A percentile compares a stretch with the other conserved stretches of the same genome.
These are phyloP conservation scores for Apiospora kogelbergensis DNA, from an alignment of 2,329 filamentous ascomycete genomes.

Conservation along the genomic window DNA sequence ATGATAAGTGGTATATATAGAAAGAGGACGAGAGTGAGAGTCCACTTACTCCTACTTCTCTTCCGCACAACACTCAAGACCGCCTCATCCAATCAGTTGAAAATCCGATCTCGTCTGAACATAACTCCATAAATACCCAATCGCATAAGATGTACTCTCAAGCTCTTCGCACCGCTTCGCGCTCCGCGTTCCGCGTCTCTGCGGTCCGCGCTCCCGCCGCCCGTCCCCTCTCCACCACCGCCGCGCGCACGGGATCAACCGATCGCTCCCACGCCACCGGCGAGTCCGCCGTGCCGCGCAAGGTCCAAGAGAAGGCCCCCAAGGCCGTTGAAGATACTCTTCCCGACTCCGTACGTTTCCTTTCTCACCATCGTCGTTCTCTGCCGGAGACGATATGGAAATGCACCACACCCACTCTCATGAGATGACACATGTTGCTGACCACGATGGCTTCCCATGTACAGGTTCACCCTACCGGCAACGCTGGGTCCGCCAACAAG, in stretches of 20 bases:
- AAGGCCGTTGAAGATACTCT: constrained; percentile 16
- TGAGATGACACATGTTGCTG: not conserved
- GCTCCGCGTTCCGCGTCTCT: not conserved
- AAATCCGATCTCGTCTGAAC: no score
- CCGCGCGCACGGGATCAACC: not conserved
- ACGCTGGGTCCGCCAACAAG: constrained; percentile 15
- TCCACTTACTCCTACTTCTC: no score
- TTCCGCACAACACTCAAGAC: not conserved
- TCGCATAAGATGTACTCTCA: not conserved
- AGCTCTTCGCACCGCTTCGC: not conserved
- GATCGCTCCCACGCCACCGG: constrained; percentile 18
- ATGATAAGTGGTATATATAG: not conserved
- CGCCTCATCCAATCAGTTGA: no score
- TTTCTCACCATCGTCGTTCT: no score
- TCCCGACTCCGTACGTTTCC: constrained; percentile 17
- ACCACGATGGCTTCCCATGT: not conserved
- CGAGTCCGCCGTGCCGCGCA: constrained; percentile 17
- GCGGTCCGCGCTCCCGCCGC: not conserved
- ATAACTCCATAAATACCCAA: no score
- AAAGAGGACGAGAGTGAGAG: not conserved
- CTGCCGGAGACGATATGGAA: no score
- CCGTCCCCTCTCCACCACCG: not conserved
- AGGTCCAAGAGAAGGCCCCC: constrained; percentile 17
- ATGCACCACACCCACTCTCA: not conserved
- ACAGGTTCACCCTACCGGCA: constrained; percentile 18